Base-by-base conservation (phyloP, 2,329 filamentous ascomycete species). In the Claviceps monticola region DNA sequence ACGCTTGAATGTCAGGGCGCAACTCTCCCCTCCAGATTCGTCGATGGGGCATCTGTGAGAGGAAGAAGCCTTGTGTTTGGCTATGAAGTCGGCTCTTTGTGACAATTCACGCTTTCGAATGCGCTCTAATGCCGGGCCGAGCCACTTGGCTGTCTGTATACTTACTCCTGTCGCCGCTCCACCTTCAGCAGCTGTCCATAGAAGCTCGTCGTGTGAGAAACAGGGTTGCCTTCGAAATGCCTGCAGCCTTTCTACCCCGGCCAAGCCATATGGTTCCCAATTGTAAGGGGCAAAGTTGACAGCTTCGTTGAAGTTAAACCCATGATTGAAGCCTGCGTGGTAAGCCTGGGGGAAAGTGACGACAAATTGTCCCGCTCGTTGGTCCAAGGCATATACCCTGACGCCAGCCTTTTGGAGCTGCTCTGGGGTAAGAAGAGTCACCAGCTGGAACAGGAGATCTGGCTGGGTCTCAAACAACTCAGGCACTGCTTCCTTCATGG, bases 301-400 rank as follows among this genome's bases (percentile, higher is more conserved):
- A 5, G 93, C 93, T 66, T 98, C 93, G 60, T 98, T 98, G 68
- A 96, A 95, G 64, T 98, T 98, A 73, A 98, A 98, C 0, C 86
- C 93, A 61, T 98, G 93, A 61, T 98, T 98, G 71, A 98, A 98
- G 0, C 93, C 93, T 5, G 93, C 91, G 64, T 98, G 93, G 60
- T 97, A 98, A 0, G 93, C 93, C 64, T 95, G 87, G 0, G 93
- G 93, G 60, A 96, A 98, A 0, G 93, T 98, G 56, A 98, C 83
- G 56, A 98, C 90, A 57, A 98, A 88, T 63, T 98, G 89, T 5
- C 93, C 93, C 29, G 93, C 93, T 59, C 91, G 80, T 66, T 98
- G 93, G 64, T 98, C 93, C n/a, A 96, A 72, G 0, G 93, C 93
- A 64, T 88, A 97, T 2, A 97, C 91, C 46, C 86, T 80, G 1